Evolutionary conservation across 2,329 filamentous ascomycete species (phyloP).

Genomic region (Exophiala lecanii-corni): DNA sequence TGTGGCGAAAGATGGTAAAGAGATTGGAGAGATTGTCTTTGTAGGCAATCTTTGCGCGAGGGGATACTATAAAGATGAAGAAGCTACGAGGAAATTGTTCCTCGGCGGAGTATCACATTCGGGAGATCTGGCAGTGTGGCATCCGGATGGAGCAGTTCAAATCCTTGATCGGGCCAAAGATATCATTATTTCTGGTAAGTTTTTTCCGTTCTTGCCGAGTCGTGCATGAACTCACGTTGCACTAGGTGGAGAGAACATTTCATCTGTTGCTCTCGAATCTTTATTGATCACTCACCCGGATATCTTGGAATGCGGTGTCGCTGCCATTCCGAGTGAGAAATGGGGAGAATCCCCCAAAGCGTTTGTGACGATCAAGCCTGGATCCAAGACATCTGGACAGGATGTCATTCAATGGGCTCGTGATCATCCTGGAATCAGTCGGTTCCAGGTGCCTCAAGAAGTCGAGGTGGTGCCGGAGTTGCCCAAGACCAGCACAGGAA

Average conservation of each 20-base stretch:
- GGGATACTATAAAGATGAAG: constrained; percentile 86
- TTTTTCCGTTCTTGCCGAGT: not conserved
- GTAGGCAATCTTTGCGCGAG: constrained; percentile 85
- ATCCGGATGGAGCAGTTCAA: constrained; percentile 83
- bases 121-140: constrained; percentile 89
- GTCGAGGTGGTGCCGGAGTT: constrained; percentile 78
- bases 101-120: constrained; percentile 81
- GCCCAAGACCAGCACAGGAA: constrained; percentile 95
- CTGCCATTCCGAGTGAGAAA: constrained; percentile 78
- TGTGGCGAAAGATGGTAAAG: constrained; percentile 64
- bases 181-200: constrained; percentile 87
- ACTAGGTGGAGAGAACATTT: constrained; percentile 91
- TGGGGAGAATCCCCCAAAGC: constrained; percentile 98
- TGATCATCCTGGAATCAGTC: constrained; percentile 71
- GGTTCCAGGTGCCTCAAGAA: constrained; percentile 77
- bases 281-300: constrained; percentile 85
- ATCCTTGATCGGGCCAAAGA: constrained; percentile 94
- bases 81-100: constrained; percentile 82
- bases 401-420: constrained; percentile 85
- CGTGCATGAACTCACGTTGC: not conserved
- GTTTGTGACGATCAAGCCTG: constrained; percentile 74
- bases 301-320: constrained; percentile 86
- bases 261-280: constrained; percentile 82
- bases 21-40: constrained; percentile 83
- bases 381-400: constrained; percentile 55